A percentile compares a stretch with the other conserved stretches of the same genome.
Conservation (phyloP, 1,139 yeast genomes). For the Kazachstania sp. region DNA sequence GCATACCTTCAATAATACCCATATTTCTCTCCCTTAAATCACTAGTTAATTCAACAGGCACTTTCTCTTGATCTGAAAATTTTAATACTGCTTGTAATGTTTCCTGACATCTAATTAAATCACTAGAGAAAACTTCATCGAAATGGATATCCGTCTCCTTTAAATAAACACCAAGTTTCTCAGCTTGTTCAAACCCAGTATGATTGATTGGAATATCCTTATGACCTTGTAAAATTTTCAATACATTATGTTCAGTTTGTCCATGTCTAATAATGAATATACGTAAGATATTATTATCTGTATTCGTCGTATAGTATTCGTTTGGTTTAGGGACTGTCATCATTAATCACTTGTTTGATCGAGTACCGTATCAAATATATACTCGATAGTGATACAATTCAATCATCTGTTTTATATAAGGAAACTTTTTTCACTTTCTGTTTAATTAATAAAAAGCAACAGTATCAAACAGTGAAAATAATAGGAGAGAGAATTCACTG, state of each 20-base stretch:
- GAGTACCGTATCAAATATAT: no score
- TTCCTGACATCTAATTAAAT: constrained; percentile 50
- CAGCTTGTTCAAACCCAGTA: constrained; percentile 51
- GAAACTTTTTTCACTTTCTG: no score
- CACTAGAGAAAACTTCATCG: constrained; percentile 51
- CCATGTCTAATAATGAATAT: constrained; percentile 70
- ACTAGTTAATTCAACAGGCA: constrained; percentile 18
- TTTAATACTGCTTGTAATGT: constrained; percentile 40
- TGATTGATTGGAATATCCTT: constrained; percentile 48
- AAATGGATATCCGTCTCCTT: constrained; percentile 24
- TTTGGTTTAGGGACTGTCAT: constrained; percentile 13
- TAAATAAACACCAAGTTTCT: constrained; percentile 37
- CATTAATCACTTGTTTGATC: no score
- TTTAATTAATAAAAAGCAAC: no score
- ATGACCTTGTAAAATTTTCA: constrained; percentile 71
- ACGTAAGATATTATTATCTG: constrained; percentile 38
- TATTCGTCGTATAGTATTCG: constrained; percentile 20
- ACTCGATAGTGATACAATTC: no score
- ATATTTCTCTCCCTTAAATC: constrained; percentile 66
- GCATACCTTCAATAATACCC: constrained; percentile 79
- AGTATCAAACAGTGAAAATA: background rate
- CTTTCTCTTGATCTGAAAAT: constrained; percentile 24
- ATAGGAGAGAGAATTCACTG: background rate
- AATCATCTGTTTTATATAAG: no score
- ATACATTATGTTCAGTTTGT: constrained; percentile 62